Percentiles rank a stretch among this genome's conserved stretches.
These are phyloP conservation scores for Sarcomyxa edulis DNA, from an alignment of 768 basidiomycete genomes.

Conservation along the genomic window DNA sequence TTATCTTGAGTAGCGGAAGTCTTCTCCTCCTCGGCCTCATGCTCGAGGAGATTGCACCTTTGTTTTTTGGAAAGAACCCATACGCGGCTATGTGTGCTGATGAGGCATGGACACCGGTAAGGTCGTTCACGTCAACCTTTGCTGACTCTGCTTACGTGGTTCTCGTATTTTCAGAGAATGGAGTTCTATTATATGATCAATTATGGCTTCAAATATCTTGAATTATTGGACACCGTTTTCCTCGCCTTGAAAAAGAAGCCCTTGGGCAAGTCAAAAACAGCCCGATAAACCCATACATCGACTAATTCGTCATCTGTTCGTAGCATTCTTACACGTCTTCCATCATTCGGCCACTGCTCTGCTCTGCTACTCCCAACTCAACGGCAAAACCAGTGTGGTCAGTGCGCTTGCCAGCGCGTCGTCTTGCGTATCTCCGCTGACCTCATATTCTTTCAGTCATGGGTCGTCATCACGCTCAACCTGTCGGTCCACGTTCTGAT, in stretches of 20 bases:
- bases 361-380: conserved; percentile 90
- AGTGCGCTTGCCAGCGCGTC: conserved; percentile 23
- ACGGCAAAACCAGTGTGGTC: conserved; percentile 92
- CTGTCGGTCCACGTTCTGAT: conserved; percentile 93
- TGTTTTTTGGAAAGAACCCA: conserved; percentile 63
- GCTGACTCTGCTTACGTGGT: too few species aligned
- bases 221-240: conserved; percentile 95
- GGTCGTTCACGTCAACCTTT: conserved; percentile 18
- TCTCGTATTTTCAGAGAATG: conserved; percentile 70
- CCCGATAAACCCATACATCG: conserved; percentile 2
- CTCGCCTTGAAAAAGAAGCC: conserved; percentile 98
- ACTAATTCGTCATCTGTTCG: conserved; percentile 4
- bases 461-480: conserved; percentile 92
- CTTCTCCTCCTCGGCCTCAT: conserved; percentile 82
- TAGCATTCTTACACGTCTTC: conserved; percentile 97
- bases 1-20: conserved; percentile 81
- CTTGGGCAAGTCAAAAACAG: conserved; percentile 62
- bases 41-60: conserved; percentile 86
- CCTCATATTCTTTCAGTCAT: conserved; percentile 55
- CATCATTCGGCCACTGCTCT: conserved; percentile 98
- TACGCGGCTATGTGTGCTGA: conserved; percentile 76
- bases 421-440: conserved; percentile 6
- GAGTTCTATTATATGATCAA: conserved; percentile 99
- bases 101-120: conserved; percentile 81
- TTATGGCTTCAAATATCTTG: conserved; percentile 98